Percentiles rank a stretch among this genome's conserved stretches.
Conservation (phyloP, 352 stramenopile species). For the Globisporangium nodosum region DNA sequence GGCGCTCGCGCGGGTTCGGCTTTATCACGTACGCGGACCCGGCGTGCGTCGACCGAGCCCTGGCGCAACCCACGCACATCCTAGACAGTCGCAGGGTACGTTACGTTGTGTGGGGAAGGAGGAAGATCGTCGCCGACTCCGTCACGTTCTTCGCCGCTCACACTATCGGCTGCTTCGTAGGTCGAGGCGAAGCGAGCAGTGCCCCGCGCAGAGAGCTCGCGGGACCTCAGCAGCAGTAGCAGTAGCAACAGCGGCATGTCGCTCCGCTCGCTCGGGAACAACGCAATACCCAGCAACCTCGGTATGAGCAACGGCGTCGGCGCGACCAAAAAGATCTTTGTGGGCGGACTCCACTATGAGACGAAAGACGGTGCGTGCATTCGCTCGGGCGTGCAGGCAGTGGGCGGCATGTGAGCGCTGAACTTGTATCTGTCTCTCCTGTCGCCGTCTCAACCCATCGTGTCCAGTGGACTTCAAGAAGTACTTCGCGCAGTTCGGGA, state of each 20-base stretch:
- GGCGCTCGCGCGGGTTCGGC: conserved; percentile 88
- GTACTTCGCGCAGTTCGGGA: conserved; percentile 92
- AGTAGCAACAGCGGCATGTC: conserved; percentile 27
- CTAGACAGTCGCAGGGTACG: conserved; percentile 85
- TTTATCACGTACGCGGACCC: conserved; percentile 92
- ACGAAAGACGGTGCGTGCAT: conserved; percentile 85
- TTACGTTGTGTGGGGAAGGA: background rate
- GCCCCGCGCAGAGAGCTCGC: conserved; percentile 77
- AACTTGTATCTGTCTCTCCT: background rate
- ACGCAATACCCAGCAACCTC: conserved; percentile 39
- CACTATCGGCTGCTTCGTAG: conserved; percentile 17
- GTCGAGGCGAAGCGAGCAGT: conserved; percentile 91
- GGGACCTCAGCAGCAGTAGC: conserved; percentile 45
- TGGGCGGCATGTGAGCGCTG: background rate
- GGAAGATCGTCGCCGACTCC: no score
- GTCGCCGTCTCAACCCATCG: background rate
- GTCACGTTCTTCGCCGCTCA: conserved; percentile 10
- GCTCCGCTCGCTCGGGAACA: conserved; percentile 44
- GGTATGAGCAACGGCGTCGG: conserved; percentile 54
- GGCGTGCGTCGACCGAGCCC: conserved; percentile 82
- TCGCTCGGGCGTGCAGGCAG: no score
- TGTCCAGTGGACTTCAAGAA: conserved; percentile 81
- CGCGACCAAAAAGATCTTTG: conserved; percentile 90
- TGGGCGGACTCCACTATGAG: conserved; percentile 91
- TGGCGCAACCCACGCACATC: conserved; percentile 87